Conservation (phyloP, 2,329 filamentous ascomycete genomes). For the Ilyonectria destructans region DNA sequence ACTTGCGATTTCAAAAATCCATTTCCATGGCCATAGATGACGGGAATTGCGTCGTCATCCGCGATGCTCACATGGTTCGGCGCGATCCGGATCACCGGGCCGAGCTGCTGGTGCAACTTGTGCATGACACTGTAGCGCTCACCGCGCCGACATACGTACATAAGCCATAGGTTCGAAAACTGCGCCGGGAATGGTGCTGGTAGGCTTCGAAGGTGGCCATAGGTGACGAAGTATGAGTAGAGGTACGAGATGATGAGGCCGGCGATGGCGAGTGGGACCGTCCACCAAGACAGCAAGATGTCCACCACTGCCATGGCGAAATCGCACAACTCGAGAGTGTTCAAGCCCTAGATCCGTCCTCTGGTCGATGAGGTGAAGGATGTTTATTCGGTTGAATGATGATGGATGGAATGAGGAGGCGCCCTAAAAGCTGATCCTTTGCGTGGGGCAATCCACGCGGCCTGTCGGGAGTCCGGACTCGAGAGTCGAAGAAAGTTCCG, state of each 20-base stretch:
- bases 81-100: conserved; percentile 86
- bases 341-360: neutral
- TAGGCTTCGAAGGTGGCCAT: conserved; percentile 65
- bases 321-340: neutral
- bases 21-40: conserved; percentile 86
- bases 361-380: neutral
- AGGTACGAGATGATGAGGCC: conserved; percentile 70
- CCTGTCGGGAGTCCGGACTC: conserved; percentile 6
- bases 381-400: neutral
- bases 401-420: conserved; percentile 8
- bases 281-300: conserved; percentile 62
- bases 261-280: conserved; percentile 62
- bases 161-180: conserved; percentile 87
- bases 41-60: conserved; percentile 82
- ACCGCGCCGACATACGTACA: conserved; percentile 77
- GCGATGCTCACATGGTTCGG: conserved; percentile 89
- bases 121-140: conserved; percentile 78
- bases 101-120: conserved; percentile 80
- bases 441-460: conserved; percentile 23
- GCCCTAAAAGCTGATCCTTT: conserved; percentile 6
- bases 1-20: conserved; percentile 80
- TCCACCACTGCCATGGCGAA: conserved; percentile 51
- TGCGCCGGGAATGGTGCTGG: conserved; percentile 75
- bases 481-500: neutral
- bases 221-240: conserved; percentile 74